Conservation (phyloP, 352 stramenopile species). For the Peronosclerospora sorghi region DNA sequence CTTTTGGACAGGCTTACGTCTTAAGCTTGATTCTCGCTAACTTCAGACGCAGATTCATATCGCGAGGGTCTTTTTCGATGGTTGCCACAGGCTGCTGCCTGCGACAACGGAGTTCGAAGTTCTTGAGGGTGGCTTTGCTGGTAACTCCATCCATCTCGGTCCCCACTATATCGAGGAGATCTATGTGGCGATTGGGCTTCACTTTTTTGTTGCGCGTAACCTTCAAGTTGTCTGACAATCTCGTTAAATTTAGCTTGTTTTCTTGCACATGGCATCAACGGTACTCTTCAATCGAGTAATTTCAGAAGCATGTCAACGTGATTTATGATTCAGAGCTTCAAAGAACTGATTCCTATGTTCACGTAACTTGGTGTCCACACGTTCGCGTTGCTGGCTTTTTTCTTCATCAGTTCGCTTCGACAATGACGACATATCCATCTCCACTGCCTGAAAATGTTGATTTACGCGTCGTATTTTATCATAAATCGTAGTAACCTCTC, state of each 20-base stretch:
- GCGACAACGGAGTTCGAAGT: background rate
- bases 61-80: constrained; percentile 15
- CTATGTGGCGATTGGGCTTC: too few relatives aligned
- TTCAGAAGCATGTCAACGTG: constrained; percentile 26
- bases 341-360: constrained; percentile 34
- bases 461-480: too few relatives aligned
- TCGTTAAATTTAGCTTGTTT: constrained; percentile 27
- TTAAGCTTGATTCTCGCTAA: too few relatives aligned
- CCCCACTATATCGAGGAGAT: constrained; percentile 6
- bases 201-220: constrained; percentile 8
- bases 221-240: constrained; percentile 8
- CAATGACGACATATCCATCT: constrained; percentile 25
- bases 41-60: constrained; percentile 19
- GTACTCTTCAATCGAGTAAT: constrained; percentile 36
- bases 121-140: background rate
- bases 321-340: constrained; percentile 28
- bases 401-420: constrained; percentile 13
- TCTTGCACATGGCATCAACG: too few relatives aligned
- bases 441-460: constrained; percentile 17
- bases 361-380: constrained; percentile 18
- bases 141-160: constrained; percentile 1
- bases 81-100: too few relatives aligned
- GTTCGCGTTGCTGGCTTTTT: constrained; percentile 16
- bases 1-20: constrained; percentile 5
- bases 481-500: constrained; percentile 8